These are phyloP conservation scores for Carpinus viminea DNA, from an alignment of 306 rosid genomes.

Conservation along the genomic window DNA sequence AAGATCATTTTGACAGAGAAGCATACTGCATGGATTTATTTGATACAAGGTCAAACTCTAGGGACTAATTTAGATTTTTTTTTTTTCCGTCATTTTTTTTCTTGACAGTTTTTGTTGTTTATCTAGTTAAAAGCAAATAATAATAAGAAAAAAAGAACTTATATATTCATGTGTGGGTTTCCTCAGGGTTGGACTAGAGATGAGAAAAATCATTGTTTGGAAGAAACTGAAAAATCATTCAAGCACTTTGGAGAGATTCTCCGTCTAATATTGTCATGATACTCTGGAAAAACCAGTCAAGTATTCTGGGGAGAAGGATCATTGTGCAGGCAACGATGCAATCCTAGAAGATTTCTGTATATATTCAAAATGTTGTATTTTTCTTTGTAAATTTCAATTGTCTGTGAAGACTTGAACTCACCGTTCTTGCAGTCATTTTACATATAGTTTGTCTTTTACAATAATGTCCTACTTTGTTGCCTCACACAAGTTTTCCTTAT, in stretches of 20 bases:
- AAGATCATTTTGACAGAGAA: too few relatives aligned
- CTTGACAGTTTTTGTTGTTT: neutral
- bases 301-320: neutral
- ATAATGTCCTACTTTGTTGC: too few relatives aligned
- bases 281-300: conserved; percentile 18
- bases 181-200: conserved; percentile 84
- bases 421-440: neutral
- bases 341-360: neutral
- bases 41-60: too few relatives aligned
- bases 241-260: conserved; percentile 89
- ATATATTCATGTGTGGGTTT: conserved; percentile 15
- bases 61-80: too few relatives aligned
- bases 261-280: conserved; percentile 74
- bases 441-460: too few relatives aligned
- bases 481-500: too few relatives aligned
- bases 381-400: conserved; percentile 17
- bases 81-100: too few relatives aligned
- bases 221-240: conserved; percentile 94
- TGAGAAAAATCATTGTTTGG: conserved; percentile 93
- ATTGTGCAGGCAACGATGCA: too few relatives aligned
- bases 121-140: neutral
- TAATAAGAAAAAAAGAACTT: neutral
- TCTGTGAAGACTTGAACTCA: conserved; percentile 5
- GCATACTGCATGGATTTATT: too few relatives aligned
- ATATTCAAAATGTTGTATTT: conserved; percentile 3